Evolutionary conservation across 2,329 filamentous ascomycete genomes (phyloP).

Genomic region (Aspergillus ibericus): DNA sequence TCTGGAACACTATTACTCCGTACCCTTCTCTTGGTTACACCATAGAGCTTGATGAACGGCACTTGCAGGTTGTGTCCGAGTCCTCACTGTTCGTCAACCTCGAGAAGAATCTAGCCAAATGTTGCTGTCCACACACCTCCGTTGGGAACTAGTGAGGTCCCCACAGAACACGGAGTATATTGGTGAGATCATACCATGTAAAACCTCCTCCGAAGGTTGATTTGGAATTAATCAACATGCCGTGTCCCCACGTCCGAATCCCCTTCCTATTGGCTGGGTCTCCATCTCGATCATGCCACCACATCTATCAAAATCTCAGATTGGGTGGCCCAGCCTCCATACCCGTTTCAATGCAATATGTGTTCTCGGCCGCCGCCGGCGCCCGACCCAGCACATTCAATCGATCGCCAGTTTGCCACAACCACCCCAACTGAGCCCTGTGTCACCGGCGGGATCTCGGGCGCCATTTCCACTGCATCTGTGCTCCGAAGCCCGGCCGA

Average conservation of each 20-base stretch:
- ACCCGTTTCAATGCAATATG: neutral
- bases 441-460: conserved; percentile 1
- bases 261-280: neutral
- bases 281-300: conserved; percentile 12
- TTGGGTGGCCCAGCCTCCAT: neutral
- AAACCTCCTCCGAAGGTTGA: neutral
- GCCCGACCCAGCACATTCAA: neutral
- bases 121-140: neutral
- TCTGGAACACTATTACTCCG: neutral
- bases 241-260: conserved; percentile 1
- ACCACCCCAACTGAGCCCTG: neutral
- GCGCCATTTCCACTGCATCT: neutral
- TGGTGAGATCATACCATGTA: neutral
- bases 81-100: too few relatives aligned
- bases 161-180: neutral
- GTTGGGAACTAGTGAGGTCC: neutral
- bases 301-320: conserved; percentile 3
- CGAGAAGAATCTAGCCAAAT: too few relatives aligned
- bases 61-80: neutral
- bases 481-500: neutral
- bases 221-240: conserved; percentile 12
- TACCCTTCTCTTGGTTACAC: neutral
- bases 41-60: neutral
- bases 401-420: too few relatives aligned
- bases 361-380: neutral